Evolutionary conservation across 805 yeast genomes (phyloP), one percentile per base, ranked within the genome.

Genomic region (Metschnikowia similis): DNA sequence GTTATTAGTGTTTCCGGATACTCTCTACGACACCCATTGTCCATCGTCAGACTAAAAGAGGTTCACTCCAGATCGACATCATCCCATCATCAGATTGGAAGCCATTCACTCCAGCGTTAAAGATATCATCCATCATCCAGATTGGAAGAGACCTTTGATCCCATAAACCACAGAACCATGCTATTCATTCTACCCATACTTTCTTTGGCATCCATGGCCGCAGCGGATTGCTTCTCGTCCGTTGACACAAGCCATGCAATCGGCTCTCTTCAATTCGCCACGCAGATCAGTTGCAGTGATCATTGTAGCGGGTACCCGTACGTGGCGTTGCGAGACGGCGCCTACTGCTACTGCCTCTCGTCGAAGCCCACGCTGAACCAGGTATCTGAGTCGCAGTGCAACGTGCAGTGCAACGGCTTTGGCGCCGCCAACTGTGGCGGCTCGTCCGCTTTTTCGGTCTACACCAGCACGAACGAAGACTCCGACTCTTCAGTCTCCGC

Each of bases 351-450:
- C 54, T 74, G 79, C 54, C 68, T 75, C 48, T 53, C 56, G 29
- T 40, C 60, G 6, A 50, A 60, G 34, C 79, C 79, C 2, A 14
- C 41, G 29, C 50, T 47, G 52, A 28, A 42, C 40, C 32, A 13
- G 31, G 45, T 51, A 27, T 9, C 34, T 32, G 31, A 29, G 38
- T 52, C 66, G 5, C 51, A 54, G 43, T 74, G 79, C 61, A 55
- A 56, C 47, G 59, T 59, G 5, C 40, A 21, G 1, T 74, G 79
- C 58, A 39, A 54, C 40, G 78, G 77, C 7, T 74, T 60, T 49
- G 71, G 67, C 11, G 4, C 28, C 1, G 63, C 55, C 17, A 63
- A 45, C 17, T 74, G 79, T 54, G 79, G 79, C 27, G 78, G 79
- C 16, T 8, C 52, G 2, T 43, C 47, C 34, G 65, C 66, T 2